Base-by-base conservation (phyloP, 345 rosid species). In the Stellera chamaejasme region DNA sequence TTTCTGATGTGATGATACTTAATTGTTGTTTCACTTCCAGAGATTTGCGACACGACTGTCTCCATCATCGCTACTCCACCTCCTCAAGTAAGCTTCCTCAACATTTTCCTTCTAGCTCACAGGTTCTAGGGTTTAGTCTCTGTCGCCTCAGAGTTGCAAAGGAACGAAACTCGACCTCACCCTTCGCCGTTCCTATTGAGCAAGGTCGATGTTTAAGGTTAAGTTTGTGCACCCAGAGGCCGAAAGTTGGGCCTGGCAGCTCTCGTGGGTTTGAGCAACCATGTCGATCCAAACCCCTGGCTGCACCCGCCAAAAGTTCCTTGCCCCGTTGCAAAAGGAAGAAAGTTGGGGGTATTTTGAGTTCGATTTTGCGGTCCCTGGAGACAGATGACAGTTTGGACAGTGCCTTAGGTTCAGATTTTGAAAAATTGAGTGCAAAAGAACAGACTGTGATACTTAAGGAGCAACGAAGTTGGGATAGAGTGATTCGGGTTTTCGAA, bases 371-470 rank as follows among this genome's bases (percentile, higher is more conserved):
- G 26, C 71, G 77, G 63, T 77, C 92, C 48, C 65, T 91, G 32
- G 79, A 80, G 43, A 76, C 88, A 44, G 76, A 62, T 58, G 52
- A 56, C 39, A 81, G 88, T 61, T 36, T 85, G 15, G 92, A 79
- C 10, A 67, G 69, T 4, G 74, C 84, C 69, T 88, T 88, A 27
- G 8, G 65, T 63, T 79, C 84, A 6, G 52, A 50, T 13, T 77
- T 80, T 61, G 72, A 73, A 52, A 70, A 79, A 59, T 56, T 91
- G 57, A 85, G 66, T 58, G 83, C 96, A 13, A 91, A 80, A 70
- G 88, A 88, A 39, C 95, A 85, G 71, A 85, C 92, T 39, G 85
- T 85, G 69, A 59, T 88, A 46, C 92, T 91, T 57, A 91, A 83
- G 56, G 84, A 78, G 47, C 98, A 83, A 72, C 69, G 68, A 15